These are phyloP conservation scores for Eugenia klotzschiana DNA, from an alignment of 441 rosid genomes.

Conservation along the genomic window DNA sequence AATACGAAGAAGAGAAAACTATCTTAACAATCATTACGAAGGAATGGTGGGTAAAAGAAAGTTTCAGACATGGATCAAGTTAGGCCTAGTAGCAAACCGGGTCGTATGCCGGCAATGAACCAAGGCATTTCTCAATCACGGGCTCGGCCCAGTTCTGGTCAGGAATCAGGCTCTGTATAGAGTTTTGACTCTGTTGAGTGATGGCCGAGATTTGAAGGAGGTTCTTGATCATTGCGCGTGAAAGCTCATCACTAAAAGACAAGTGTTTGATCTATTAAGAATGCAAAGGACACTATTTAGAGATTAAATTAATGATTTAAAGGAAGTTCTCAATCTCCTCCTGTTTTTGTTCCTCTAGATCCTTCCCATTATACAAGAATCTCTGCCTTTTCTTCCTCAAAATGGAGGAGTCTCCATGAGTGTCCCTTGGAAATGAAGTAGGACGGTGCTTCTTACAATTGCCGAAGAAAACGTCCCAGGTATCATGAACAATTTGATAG, in stretches of 20 bases:
- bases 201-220: not conserved
- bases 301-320: not conserved
- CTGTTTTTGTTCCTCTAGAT: not conserved
- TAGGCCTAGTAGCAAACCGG: not conserved
- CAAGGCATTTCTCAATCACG: not conserved
- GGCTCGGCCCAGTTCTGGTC: not conserved
- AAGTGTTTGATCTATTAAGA: not conserved
- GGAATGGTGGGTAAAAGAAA: not conserved
- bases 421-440: not conserved
- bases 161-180: not conserved
- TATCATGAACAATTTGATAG: no score
- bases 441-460: not conserved
- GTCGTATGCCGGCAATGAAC: not conserved
- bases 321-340: not conserved
- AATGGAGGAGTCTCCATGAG: not conserved
- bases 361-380: not conserved
- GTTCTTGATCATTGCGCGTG: not conserved
- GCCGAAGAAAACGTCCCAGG: no score
- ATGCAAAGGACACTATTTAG: not conserved
- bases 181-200: not conserved
- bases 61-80: not conserved
- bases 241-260: not conserved
- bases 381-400: not conserved
- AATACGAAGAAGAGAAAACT: not conserved
- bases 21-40: not conserved